phyloP scores from a whole-genome alignment of 768 basidiomycete genomes.

The Trametes cubensis region DNA sequence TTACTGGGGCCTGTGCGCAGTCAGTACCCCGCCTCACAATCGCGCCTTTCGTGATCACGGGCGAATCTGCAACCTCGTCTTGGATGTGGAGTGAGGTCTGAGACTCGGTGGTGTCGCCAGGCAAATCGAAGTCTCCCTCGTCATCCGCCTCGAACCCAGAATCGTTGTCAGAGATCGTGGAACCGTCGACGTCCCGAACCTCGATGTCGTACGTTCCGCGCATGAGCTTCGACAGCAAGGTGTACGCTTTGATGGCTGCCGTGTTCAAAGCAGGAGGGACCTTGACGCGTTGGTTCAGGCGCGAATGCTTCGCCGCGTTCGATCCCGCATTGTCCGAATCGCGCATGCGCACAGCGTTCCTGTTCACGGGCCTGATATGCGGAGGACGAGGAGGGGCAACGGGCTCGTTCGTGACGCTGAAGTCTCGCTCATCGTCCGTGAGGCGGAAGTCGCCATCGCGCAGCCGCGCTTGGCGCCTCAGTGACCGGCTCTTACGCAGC shows the following conservation, averaged over 20 bases:
- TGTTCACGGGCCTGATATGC: not conserved
- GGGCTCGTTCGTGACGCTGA: not conserved
- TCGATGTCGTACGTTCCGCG: constrained; percentile 12
- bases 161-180: not conserved
- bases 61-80: not conserved
- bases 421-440: constrained; percentile 10
- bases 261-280: constrained; percentile 12
- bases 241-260: not conserved
- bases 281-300: constrained; percentile 18
- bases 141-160: constrained; percentile 19
- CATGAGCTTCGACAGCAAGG: not conserved
- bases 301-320: not conserved
- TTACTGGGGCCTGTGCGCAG: not conserved
- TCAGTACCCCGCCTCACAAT: not conserved
- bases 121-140: not conserved
- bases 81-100: not conserved
- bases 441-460: constrained; percentile 15
- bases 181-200: constrained; percentile 2
- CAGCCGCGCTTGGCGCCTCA: constrained; percentile 16
- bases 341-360: too few relatives aligned
- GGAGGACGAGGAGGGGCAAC: not conserved
- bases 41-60: not conserved
- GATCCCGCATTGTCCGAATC: too few relatives aligned
- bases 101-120: not conserved
- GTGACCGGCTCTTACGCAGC: not conserved